Base-by-base conservation (phyloP, 2,329 filamentous ascomycete genomes). In the Rhynchosporium agropyri region DNA sequence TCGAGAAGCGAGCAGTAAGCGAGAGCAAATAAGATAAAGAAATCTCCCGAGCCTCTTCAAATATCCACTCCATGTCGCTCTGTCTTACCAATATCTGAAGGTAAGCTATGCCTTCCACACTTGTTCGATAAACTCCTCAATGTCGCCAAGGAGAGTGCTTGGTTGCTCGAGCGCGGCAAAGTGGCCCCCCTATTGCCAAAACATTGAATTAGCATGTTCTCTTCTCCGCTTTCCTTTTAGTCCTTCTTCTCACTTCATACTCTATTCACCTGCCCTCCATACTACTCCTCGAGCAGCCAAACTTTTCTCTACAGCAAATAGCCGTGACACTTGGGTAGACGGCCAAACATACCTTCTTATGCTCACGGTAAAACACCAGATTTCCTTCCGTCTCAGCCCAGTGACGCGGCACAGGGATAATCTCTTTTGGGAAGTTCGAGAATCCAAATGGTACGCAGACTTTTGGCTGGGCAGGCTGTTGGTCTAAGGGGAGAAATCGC, bases 101-200 rank as follows among this genome's bases (percentile, higher is more conserved):
- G 8, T 1, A 3, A 15, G 40, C n/a, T n/a, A 45, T 3, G 28
- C 26, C 38, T 45, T 60, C 56, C 56, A 59, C n/a, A 59, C 56
- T 5, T 59, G 56, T 33, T 15, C 31, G 6, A 59, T 38, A 12
- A 59, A 59, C 10, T 59, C 43, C 56, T 59, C 45, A 8, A 59
- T 31, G 42, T 83, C 80, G n/a, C 65, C 70, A 62, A 77, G 71
- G 38, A 83, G 69, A 29, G 63, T 70, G 42, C 73, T 72, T 1
- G 80, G 79, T 53, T 73, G 71, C 68, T 83, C 80, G 57, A 83
- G 64, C 5, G 76, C 76, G 15, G 83, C 81, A 68, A 84, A 85
- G 72, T 85, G 83, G 0, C 84, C 83, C 15, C 83, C 83, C 69
- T 71, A 38, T 33, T 6, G 29, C 54, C 0, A n/a, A 20, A 29